Evolutionary conservation across 2,329 filamentous ascomycete species (phyloP).

Genomic region (Furcasterigmium furcatum): DNA sequence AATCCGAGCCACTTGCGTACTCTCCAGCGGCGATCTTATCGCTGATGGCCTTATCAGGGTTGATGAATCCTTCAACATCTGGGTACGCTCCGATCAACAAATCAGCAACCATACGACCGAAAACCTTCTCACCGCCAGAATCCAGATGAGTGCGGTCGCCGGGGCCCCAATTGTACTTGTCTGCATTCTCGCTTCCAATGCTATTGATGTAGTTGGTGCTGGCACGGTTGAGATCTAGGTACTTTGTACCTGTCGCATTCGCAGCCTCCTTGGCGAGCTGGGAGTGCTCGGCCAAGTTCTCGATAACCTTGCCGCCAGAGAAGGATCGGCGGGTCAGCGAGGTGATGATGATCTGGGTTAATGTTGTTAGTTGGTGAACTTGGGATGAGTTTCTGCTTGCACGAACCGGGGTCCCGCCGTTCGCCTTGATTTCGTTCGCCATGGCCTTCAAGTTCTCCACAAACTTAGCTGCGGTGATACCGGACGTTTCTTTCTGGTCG

Average conservation of each 20-base stretch:
- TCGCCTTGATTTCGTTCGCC: conserved; percentile 48
- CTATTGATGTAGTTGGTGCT: conserved; percentile 47
- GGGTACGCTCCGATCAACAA: conserved; percentile 35
- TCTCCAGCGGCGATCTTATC: conserved; percentile 25
- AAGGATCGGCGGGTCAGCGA: conserved; percentile 50
- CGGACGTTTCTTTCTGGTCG: no score
- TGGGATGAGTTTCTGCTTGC: conserved; percentile 36
- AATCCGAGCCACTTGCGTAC: conserved; percentile 19
- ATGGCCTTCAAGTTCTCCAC: conserved; percentile 38
- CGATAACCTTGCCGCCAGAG: conserved; percentile 37
- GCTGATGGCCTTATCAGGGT: conserved; percentile 25
- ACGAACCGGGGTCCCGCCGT: conserved; percentile 39
- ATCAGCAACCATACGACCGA: conserved; percentile 55
- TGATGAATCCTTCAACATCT: conserved; percentile 19
- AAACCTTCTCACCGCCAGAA: conserved; percentile 47
- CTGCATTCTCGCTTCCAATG: conserved; percentile 42
- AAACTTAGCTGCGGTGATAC: no score
- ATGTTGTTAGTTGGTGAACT: no score
- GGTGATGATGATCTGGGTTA: conserved; percentile 47
- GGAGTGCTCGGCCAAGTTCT: conserved; percentile 44
- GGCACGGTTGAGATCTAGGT: conserved; percentile 47
- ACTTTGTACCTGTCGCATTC: conserved; percentile 25
- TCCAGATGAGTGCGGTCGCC: conserved; percentile 57
- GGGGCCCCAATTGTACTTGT: conserved; percentile 40
- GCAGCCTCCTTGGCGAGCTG: conserved; percentile 45